These are phyloP conservation scores for Tarenaya hassleriana DNA, from an alignment of 345 rosid species.

Conservation along the genomic window DNA sequence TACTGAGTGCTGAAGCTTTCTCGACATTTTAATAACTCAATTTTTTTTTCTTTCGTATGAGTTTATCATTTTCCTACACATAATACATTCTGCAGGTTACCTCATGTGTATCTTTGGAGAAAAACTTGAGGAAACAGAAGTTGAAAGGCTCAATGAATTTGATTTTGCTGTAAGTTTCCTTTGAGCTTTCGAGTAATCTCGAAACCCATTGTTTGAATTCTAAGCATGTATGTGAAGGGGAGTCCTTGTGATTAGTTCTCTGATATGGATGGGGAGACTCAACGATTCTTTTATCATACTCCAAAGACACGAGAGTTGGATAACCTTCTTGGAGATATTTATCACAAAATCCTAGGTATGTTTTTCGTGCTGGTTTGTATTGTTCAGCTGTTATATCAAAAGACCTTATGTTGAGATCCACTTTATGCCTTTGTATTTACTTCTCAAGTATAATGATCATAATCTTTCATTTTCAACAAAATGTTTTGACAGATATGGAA, in stretches of 20 bases:
- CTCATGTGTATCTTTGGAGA: slow-evolving; percentile 79
- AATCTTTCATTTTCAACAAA: slow-evolving; percentile 18
- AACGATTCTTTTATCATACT: slow-evolving; percentile 75
- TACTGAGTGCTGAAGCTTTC: too few species aligned
- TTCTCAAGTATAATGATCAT: slow-evolving; percentile 12
- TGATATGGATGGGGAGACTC: slow-evolving; percentile 61
- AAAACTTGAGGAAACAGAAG: slow-evolving; percentile 53
- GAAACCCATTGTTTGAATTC: background rate
- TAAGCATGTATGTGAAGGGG: slow-evolving; percentile 11
- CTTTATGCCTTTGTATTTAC: background rate
- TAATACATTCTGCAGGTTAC: slow-evolving; percentile 48
- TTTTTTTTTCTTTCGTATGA: slow-evolving; percentile 14
- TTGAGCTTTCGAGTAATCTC: background rate
- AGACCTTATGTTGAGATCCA: background rate
- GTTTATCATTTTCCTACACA: slow-evolving; percentile 2
- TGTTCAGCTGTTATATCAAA: background rate
- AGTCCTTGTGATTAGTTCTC: slow-evolving; percentile 48
- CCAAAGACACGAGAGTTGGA: slow-evolving; percentile 87
- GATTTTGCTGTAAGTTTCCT: slow-evolving; percentile 60
- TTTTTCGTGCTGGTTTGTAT: slow-evolving; percentile 5
- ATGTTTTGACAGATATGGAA: slow-evolving; percentile 68
- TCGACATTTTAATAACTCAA: slow-evolving; percentile 4
- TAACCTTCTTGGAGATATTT: slow-evolving; percentile 83
- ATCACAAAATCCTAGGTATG: slow-evolving; percentile 82
- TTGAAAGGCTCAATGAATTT: slow-evolving; percentile 48